Evolutionary conservation across 2,329 filamentous ascomycete species (phyloP).

Genomic region (Penicillium sp.): DNA sequence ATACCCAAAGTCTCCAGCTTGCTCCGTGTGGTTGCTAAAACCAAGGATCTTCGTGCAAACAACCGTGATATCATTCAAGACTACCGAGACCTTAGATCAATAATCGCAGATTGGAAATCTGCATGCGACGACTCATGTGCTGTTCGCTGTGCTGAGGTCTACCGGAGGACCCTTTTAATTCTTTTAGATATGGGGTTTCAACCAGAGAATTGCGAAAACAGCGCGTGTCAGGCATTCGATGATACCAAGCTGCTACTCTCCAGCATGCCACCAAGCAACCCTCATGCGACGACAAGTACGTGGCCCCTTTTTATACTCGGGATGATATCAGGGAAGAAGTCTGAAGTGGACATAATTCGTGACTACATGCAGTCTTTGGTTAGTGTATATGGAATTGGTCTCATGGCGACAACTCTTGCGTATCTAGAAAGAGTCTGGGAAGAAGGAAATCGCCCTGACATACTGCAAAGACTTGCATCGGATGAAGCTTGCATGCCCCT

Average conservation of each 20-base stretch:
- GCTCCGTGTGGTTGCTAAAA: background rate
- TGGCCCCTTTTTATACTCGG: background rate
- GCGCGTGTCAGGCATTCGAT: background rate
- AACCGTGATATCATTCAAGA: background rate
- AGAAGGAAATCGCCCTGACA: background rate
- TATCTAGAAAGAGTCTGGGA: background rate
- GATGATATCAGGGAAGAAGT: background rate
- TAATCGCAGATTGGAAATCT: background rate
- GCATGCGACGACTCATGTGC: background rate
- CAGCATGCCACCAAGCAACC: background rate
- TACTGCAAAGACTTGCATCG: background rate
- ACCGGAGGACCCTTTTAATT: background rate
- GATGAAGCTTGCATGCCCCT: background rate
- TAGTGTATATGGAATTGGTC: constrained; percentile 3
- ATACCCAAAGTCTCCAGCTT: background rate
- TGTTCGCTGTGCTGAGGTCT: background rate
- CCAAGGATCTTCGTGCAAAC: background rate
- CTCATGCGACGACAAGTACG: background rate
- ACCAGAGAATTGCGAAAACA: background rate
- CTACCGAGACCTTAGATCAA: background rate
- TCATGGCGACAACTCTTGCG: constrained; percentile 3
- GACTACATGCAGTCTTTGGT: background rate
- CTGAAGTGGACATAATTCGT: background rate
- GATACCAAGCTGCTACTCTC: background rate
- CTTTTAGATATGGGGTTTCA: background rate